phyloP scores from a whole-genome alignment of 2,329 filamentous ascomycete species.

The Ilyonectria destructans region DNA sequence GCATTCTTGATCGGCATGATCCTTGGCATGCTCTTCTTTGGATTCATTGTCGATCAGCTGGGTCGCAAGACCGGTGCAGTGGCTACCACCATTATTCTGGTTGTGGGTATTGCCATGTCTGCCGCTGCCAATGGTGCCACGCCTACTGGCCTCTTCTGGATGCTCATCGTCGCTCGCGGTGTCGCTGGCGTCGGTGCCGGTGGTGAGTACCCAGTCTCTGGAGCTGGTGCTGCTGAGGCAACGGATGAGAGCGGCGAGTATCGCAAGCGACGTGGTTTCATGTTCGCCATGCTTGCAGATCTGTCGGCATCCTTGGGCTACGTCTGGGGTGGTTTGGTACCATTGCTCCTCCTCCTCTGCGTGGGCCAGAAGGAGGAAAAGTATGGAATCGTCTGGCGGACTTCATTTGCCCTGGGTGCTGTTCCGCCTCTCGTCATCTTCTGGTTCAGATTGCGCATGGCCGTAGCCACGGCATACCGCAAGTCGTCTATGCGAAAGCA shows the following conservation, averaged over 20 bases:
- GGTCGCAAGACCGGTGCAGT: constrained; percentile 66
- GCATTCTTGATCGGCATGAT: constrained; percentile 71
- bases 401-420: constrained; percentile 65
- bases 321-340: constrained; percentile 65
- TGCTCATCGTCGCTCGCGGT: constrained; percentile 63
- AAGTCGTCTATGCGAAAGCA: constrained; percentile 64
- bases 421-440: constrained; percentile 67
- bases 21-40: constrained; percentile 70
- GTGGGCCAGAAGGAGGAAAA: constrained; percentile 61
- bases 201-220: constrained; percentile 69
- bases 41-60: constrained; percentile 64
- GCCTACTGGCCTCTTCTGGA: constrained; percentile 64
- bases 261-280: constrained; percentile 67
- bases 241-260: constrained; percentile 64
- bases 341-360: constrained; percentile 67
- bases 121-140: constrained; percentile 61
- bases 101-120: constrained; percentile 63
- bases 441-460: constrained; percentile 69
- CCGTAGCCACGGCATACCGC: constrained; percentile 65
- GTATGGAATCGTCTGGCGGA: constrained; percentile 65
- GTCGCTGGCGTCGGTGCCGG: constrained; percentile 62
- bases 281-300: constrained; percentile 71
- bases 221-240: constrained; percentile 67
- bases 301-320: constrained; percentile 67
- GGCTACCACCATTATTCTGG: constrained; percentile 63